Base-by-base conservation (phyloP, 768 basidiomycete genomes). In the Hericium coralloides region DNA sequence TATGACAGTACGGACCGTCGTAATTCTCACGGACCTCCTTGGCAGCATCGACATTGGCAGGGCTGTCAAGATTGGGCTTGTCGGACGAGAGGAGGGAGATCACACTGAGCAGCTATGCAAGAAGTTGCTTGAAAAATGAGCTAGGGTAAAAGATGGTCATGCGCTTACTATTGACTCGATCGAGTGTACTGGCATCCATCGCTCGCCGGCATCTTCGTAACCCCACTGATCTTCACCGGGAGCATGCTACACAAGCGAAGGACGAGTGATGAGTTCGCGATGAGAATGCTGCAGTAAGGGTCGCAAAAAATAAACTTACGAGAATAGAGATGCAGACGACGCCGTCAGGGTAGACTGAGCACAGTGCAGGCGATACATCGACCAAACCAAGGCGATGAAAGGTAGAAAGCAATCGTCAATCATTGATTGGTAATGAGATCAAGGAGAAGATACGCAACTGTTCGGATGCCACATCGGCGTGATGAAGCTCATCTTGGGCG, bases 401-500 rank as follows among this genome's bases (percentile, higher is more conserved):
- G 43, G 43, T n/a, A 31, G 31, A 31, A 31, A 31, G 31, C 8
- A 9, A 31, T 31, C 20, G 22, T 57, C 36, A 54, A 39, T 43
- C 26, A 12, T 12, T 23, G 25, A 54, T 39, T 31, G 36, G 14
- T 14, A 43, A 23, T 23, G 38, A 37, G 36, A 22, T 37, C 18
- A 31, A 1, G 12, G 14, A 23, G 17, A 26, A 54, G 37, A 48
- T 31, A 17, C 73, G 87, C 64, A 56, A 95, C 95, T 95, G 70
- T 98, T 99, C 1, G 97, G 97, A 73, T 99, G 97, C 84, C 95
- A 92, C 82, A 99, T 90, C 38, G 85, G 87, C 2, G 97, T 98
- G 63, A 89, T 81, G 67, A 99, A 99, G 20, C 82, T 84, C 91
- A 98, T 91, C 83, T 92, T 95, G 38, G 97, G 95, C 8, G 95